These are phyloP conservation scores for Ambrosia trifida DNA, from an alignment of 129 eudicot species.

Conservation along the genomic window DNA sequence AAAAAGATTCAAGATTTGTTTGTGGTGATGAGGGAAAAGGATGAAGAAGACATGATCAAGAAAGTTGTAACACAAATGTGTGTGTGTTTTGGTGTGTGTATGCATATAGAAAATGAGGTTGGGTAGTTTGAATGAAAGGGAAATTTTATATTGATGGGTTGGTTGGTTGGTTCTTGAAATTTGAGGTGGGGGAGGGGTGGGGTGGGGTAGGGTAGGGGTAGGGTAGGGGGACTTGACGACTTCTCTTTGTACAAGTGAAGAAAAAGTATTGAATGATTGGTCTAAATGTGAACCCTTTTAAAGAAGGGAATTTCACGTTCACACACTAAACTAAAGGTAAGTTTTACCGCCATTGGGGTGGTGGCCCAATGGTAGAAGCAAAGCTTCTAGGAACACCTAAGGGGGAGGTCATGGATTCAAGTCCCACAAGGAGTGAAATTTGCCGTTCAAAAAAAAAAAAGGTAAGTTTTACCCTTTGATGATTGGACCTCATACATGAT, in stretches of 20 bases:
- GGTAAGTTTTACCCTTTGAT: neutral
- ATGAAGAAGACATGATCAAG: slow-evolving; percentile 23
- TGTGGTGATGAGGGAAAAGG: slow-evolving; percentile 19
- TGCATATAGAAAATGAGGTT: slow-evolving; percentile 6
- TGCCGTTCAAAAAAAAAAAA: no score
- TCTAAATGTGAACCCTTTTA: slow-evolving; percentile 29
- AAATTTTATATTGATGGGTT: slow-evolving; percentile 39
- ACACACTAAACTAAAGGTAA: neutral
- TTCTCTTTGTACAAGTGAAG: slow-evolving; percentile 19
- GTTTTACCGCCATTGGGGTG: no score
- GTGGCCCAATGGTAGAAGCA: no score
- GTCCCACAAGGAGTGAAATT: no score
- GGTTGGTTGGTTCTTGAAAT: slow-evolving; percentile 38
- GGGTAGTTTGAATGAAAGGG: slow-evolving; percentile 30
- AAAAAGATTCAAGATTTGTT: slow-evolving; percentile 7
- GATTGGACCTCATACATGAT: neutral
- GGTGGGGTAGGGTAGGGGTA: no score
- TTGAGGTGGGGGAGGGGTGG: neutral
- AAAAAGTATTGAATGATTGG: slow-evolving; percentile 34
- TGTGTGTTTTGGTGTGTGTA: slow-evolving; percentile 15
- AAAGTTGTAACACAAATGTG: slow-evolving; percentile 7
- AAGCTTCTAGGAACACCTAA: no score
- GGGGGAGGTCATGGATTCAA: no score
- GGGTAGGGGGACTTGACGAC: no score
- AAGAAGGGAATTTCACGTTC: slow-evolving; percentile 19